Conservation (phyloP, 306 rosid genomes). For the Trifolium fragiferum region DNA sequence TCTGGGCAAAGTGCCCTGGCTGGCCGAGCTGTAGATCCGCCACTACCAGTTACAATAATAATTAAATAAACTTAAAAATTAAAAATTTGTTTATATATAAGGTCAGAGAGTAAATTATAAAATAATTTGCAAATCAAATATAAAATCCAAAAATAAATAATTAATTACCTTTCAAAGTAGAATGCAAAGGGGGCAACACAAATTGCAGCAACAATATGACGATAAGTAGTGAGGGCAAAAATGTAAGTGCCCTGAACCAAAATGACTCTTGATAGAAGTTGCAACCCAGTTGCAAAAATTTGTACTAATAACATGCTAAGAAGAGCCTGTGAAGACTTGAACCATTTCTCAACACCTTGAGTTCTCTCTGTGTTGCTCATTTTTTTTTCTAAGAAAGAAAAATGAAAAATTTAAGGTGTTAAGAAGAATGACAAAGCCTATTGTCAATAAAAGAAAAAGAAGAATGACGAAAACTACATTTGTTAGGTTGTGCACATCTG, state of each 20-base stretch:
- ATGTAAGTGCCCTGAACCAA: slow-evolving; percentile 58
- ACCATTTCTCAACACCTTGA: slow-evolving; percentile 36
- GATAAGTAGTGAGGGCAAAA: slow-evolving; percentile 63
- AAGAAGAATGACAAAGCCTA: too few species aligned
- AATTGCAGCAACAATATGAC: slow-evolving; percentile 63
- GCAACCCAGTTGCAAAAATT: slow-evolving; percentile 55
- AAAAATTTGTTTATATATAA: too few species aligned
- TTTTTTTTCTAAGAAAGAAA: background rate
- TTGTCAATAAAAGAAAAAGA: too few species aligned
- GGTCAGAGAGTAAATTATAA: too few species aligned
- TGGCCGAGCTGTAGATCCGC: too few species aligned
- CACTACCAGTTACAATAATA: too few species aligned
- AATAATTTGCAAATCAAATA: background rate
- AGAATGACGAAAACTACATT: too few species aligned
- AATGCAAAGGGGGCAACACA: slow-evolving; percentile 76
- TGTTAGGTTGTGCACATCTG: too few species aligned
- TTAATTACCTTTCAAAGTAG: slow-evolving; percentile 58
- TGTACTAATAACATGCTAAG: slow-evolving; percentile 63
- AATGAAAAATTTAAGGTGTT: too few species aligned
- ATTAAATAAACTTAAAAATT: too few species aligned
- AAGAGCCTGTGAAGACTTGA: slow-evolving; percentile 42
- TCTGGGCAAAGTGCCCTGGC: too few species aligned
- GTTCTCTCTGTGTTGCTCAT: background rate
- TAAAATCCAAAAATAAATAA: background rate
- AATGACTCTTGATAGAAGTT: slow-evolving; percentile 55